Conservation (phyloP, 2,329 filamentous ascomycete species). For the Botryotinia narcissicola region DNA sequence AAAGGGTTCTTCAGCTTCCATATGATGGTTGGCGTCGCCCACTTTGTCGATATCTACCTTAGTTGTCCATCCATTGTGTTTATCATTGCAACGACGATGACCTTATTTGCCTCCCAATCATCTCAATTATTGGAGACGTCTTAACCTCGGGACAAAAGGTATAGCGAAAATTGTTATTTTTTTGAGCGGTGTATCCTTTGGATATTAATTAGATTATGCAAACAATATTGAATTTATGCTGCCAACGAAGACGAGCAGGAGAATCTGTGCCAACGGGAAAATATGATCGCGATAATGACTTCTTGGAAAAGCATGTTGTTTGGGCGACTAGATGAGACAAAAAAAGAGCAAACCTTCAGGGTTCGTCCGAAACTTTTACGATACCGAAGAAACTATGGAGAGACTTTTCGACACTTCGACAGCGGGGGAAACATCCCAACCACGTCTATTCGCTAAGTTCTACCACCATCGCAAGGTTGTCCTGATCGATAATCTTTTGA, state of each 20-base stretch:
- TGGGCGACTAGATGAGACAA: constrained; percentile 1
- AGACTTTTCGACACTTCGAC: background rate
- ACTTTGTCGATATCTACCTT: constrained; percentile 17
- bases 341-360: background rate
- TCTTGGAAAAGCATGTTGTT: constrained; percentile 5
- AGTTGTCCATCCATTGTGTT: constrained; percentile 11
- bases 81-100: constrained; percentile 3
- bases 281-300: constrained; percentile 4
- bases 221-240: constrained; percentile 17
- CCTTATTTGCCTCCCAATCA: background rate
- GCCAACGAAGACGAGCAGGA: constrained; percentile 6
- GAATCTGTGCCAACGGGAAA: background rate
- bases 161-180: background rate
- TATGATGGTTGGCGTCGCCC: constrained; percentile 17
- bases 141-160: constrained; percentile 2
- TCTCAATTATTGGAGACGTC: background rate
- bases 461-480: constrained; percentile 1
- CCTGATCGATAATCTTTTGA: constrained; percentile 2
- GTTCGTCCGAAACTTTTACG: constrained; percentile 19
- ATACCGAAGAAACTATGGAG: constrained; percentile 7
- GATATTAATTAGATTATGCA: constrained; percentile 8
- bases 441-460: constrained; percentile 13
- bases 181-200: constrained; percentile 12
- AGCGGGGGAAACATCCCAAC: constrained; percentile 10
- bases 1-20: constrained; percentile 20